Conservation (phyloP, 176 grass and related monocot species). For the Cocos nucifera region DNA sequence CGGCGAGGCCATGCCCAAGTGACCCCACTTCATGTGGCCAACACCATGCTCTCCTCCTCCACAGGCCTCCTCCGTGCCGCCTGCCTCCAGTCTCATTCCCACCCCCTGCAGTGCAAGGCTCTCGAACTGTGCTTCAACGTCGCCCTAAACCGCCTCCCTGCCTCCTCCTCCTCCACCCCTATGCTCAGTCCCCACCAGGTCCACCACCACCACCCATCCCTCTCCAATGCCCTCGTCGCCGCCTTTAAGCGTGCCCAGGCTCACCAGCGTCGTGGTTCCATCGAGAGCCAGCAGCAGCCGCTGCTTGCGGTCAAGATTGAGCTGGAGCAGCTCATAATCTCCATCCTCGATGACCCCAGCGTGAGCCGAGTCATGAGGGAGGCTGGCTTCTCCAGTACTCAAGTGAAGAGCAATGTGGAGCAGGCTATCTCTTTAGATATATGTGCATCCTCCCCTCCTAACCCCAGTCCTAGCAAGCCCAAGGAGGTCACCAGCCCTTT, state of each 20-base stretch:
- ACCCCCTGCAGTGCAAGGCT: slow-evolving; percentile 92
- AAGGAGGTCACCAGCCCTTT: too few species aligned
- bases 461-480: too few species aligned
- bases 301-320: slow-evolving; percentile 83
- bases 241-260: slow-evolving; percentile 94
- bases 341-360: slow-evolving; percentile 95
- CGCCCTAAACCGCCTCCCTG: slow-evolving; percentile 75
- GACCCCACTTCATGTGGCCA: slow-evolving; percentile 90
- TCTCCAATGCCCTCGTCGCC: slow-evolving; percentile 88
- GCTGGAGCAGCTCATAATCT: slow-evolving; percentile 85
- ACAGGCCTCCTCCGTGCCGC: slow-evolving; percentile 53
- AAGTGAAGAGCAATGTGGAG: slow-evolving; percentile 88
- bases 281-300: slow-evolving; percentile 81
- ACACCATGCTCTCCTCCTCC: slow-evolving; percentile 69
- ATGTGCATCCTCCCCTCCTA: slow-evolving; percentile 15
- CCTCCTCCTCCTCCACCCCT: slow-evolving; percentile 40
- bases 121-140: slow-evolving; percentile 98
- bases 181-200: slow-evolving; percentile 25
- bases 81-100: slow-evolving; percentile 77
- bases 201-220: slow-evolving; percentile 35
- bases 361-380: slow-evolving; percentile 93
- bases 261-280: slow-evolving; percentile 70
- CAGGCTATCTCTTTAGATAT: slow-evolving; percentile 40
- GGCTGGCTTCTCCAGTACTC: slow-evolving; percentile 93
- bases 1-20: slow-evolving; percentile 83